Evolutionary conservation across 2,329 filamentous ascomycete species (phyloP).

Genomic region (Venturia aucupariae): DNA sequence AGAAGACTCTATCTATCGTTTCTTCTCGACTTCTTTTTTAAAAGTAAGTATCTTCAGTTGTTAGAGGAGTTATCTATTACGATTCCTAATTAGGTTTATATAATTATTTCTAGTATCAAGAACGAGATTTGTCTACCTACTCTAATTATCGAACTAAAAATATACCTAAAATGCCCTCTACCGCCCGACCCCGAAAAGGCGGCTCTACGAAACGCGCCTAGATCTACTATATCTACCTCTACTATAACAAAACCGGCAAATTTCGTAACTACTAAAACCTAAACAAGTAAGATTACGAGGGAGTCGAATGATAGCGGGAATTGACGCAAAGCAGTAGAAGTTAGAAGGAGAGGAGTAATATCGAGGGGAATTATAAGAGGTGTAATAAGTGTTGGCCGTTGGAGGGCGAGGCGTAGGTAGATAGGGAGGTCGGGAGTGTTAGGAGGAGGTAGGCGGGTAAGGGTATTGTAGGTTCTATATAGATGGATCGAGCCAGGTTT

Average conservation of each 20-base stretch:
- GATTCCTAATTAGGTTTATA: no score
- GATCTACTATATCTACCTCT: not conserved
- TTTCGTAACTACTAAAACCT: not conserved
- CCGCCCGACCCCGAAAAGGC: not conserved
- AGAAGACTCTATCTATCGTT: not conserved
- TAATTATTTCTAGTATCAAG: no score
- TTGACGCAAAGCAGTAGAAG: not conserved
- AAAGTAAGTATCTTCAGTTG: not conserved
- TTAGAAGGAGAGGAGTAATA: not conserved
- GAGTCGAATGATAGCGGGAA: not conserved
- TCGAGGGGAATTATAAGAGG: not conserved
- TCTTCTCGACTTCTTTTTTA: not conserved
- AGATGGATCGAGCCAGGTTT: no score
- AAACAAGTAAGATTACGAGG: not conserved
- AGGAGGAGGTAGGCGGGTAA: not conserved
- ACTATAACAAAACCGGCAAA: constrained; percentile 4
- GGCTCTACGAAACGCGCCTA: not conserved
- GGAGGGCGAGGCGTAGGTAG: not conserved
- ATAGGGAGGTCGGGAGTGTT: not conserved
- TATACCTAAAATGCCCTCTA: not conserved
- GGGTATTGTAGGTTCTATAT: no score
- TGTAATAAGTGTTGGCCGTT: not conserved
- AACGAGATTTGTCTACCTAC: no score
- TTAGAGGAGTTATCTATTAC: no score
- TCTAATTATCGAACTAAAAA: not conserved